A percentile compares a stretch with the other conserved stretches of the same genome.
These are phyloP conservation scores for Plantago coronopus DNA, from an alignment of 305 asterid species.

Conservation along the genomic window DNA sequence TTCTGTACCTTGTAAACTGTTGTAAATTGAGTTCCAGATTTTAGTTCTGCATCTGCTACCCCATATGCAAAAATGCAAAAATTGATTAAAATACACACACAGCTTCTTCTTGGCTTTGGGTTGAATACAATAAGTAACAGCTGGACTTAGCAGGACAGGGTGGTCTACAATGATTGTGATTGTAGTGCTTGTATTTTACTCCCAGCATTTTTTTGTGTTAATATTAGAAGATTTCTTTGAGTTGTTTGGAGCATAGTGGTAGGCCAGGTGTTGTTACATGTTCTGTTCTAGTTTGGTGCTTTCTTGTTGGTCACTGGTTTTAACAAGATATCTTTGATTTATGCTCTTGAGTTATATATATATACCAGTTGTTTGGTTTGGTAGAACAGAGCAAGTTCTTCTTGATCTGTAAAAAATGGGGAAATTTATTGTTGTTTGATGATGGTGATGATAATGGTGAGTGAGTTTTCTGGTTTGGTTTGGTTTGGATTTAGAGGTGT, in stretches of 20 bases:
- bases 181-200: constrained; percentile 5
- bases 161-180: constrained; percentile 8
- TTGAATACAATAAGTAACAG: background rate
- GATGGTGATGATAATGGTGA: too few relatives aligned
- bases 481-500: too few relatives aligned
- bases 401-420: too few relatives aligned
- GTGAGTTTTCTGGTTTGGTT: too few relatives aligned
- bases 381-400: too few relatives aligned
- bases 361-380: too few relatives aligned
- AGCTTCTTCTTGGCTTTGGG: background rate
- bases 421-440: background rate
- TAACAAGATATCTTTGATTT: constrained; percentile 31
- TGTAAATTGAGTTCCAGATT: background rate
- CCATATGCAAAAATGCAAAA: too few relatives aligned
- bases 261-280: constrained; percentile 29
- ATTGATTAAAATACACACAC: background rate
- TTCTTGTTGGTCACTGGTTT: constrained; percentile 36
- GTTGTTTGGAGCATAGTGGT: constrained; percentile 21
- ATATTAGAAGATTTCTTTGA: background rate
- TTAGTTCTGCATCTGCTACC: too few relatives aligned
- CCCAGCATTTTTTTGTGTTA: background rate
- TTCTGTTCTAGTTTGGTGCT: constrained; percentile 16
- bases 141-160: constrained; percentile 14
- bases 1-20: background rate
- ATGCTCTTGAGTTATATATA: constrained; percentile 19